Base-by-base conservation (phyloP, 768 basidiomycete species). In the Russula ochroleuca region DNA sequence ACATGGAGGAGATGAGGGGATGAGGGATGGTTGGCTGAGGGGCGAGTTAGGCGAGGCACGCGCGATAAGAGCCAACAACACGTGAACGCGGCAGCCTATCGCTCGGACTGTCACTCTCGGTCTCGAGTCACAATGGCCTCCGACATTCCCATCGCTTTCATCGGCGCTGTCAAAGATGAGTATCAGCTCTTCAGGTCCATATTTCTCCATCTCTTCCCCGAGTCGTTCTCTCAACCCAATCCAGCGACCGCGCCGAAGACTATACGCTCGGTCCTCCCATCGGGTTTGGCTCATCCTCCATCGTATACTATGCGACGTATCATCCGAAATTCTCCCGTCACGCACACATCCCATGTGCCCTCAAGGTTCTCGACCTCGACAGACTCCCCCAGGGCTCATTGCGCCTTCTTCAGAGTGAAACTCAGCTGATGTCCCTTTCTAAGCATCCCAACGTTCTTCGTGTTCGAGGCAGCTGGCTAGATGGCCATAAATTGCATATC, bases 391-490 rank as follows among this genome's bases (percentile, higher is more conserved):
- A 80, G 0, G 80, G 80, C 47, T 84, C 90, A 0, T 78, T 93
- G n/a, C 77, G 81, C 9, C 84, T 91, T 25, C 79, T 93, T 19
- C 86, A 87, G 69, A 81, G 90, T 55, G 93, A 96, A 75, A 94
- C 94, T 0, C 90, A 90, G 53, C 80, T 95, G 40, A 95, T 95
- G 93, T 92, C 91, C 2, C 81, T 95, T 6, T 89, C 86, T 13
- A 95, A 95, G 69, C 93, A 94, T 64, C 91, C 92, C n/a, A 93
- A 95, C 68, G 92, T 95, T 21, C 80, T 95, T 14, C 89, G 93
- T 61, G 93, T 96, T 4, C 86, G 93, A 68, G 93, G 93, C 19
- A 87, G 87, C 17, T 96, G 94, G 94, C 81, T 90, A 70, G 80
- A 85, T 5, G 92, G 90, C 47, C 87, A 89, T 73, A 89, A 88